Evolutionary conservation across 495 filamentous ascomycete genomes (phyloP).

Genomic region (Hyphodiscus hymeniophilus): DNA sequence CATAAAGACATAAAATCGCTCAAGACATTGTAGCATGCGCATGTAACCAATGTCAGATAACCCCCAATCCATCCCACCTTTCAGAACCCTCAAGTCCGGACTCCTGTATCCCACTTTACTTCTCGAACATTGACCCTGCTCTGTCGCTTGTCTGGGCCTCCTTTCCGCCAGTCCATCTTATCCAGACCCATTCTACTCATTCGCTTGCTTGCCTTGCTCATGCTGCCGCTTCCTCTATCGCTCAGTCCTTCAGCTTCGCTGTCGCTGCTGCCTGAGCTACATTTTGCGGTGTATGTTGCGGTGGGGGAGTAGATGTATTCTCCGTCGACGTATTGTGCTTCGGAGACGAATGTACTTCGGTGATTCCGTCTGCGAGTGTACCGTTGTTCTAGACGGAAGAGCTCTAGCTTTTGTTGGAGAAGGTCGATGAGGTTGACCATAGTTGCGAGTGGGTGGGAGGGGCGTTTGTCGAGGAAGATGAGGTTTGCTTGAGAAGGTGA

Average conservation of each 20-base stretch:
- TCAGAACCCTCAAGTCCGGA: neutral
- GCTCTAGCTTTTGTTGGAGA: slow-evolving; percentile 61
- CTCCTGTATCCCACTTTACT: slow-evolving; percentile 16
- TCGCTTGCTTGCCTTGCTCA: slow-evolving; percentile 31
- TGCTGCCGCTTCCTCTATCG: slow-evolving; percentile 48
- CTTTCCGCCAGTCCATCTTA: slow-evolving; percentile 16
- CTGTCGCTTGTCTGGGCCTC: slow-evolving; percentile 1
- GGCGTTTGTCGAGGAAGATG: neutral
- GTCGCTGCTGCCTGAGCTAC: slow-evolving; percentile 12
- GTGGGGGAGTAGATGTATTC: slow-evolving; percentile 64
- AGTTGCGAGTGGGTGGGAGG: neutral
- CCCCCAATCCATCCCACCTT: neutral
- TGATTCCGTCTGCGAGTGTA: slow-evolving; percentile 77
- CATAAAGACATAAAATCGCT: slow-evolving; percentile 4
- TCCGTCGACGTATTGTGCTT: slow-evolving; percentile 83
- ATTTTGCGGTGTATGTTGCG: slow-evolving; percentile 16
- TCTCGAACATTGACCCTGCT: slow-evolving; percentile 18
- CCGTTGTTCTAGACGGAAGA: slow-evolving; percentile 86
- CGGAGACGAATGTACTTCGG: slow-evolving; percentile 76
- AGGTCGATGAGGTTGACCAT: slow-evolving; percentile 39
- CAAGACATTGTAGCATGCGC: neutral
- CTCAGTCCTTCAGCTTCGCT: slow-evolving; percentile 6
- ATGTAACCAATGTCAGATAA: slow-evolving; percentile 3
- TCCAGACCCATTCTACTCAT: slow-evolving; percentile 15
- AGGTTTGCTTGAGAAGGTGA: neutral